These are phyloP conservation scores for Bryoglossum gracile DNA, from an alignment of 495 filamentous ascomycete species.

Conservation along the genomic window DNA sequence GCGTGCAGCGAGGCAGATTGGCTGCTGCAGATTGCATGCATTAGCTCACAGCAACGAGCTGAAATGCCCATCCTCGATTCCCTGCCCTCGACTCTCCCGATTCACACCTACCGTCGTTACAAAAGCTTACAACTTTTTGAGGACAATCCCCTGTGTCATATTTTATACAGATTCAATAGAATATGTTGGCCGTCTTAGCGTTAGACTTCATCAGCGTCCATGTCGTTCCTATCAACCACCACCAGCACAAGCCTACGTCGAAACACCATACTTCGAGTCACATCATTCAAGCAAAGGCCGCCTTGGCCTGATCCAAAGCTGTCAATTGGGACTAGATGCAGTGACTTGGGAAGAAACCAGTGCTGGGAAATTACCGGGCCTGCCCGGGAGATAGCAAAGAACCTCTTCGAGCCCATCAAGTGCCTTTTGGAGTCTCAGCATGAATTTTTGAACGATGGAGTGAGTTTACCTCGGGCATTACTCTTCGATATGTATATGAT, in stretches of 20 bases:
- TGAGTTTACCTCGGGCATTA: background rate
- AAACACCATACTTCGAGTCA: too few species aligned
- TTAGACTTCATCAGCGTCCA: too few species aligned
- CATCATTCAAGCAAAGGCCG: background rate
- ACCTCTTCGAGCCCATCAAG: background rate
- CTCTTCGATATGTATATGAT: slow-evolving; percentile 15
- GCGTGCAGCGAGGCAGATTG: too few species aligned
- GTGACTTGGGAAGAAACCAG: background rate
- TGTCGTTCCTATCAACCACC: background rate
- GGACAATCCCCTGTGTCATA: too few species aligned
- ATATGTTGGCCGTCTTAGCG: too few species aligned
- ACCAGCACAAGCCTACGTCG: background rate
- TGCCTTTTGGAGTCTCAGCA: background rate
- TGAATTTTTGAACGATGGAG: slow-evolving; percentile 3
- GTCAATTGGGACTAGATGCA: slow-evolving; percentile 9
- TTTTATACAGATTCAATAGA: too few species aligned
- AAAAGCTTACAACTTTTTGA: too few species aligned
- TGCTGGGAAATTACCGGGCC: slow-evolving; percentile 13
- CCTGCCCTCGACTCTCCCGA: too few species aligned
- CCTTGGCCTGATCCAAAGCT: slow-evolving; percentile 13
- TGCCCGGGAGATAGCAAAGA: background rate
- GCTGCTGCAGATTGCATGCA: too few species aligned
- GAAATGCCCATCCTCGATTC: too few species aligned
- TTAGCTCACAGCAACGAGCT: too few species aligned
- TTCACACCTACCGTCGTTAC: too few species aligned